These are phyloP conservation scores for Mariannaea elegans DNA, from an alignment of 2,329 filamentous ascomycete genomes.

Conservation along the genomic window DNA sequence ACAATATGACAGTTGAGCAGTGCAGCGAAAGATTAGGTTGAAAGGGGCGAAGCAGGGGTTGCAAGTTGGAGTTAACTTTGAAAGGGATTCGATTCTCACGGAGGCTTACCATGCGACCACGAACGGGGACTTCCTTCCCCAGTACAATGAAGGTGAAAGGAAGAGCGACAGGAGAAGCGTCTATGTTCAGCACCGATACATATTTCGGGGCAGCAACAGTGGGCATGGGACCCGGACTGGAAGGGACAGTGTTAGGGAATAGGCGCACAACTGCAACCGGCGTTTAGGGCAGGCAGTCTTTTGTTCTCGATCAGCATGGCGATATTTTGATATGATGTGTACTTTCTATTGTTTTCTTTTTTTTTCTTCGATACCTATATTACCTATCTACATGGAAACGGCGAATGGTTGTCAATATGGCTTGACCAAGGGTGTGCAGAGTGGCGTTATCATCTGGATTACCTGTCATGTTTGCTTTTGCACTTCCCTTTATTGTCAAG, in stretches of 20 bases:
- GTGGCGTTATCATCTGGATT: not conserved
- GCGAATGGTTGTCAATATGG: constrained; percentile 7
- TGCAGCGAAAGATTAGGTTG: not conserved
- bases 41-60: not conserved
- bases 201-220: constrained; percentile 31
- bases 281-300: constrained; percentile 44
- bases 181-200: constrained; percentile 27
- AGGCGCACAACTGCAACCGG: constrained; percentile 38
- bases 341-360: constrained; percentile 29
- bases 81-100: constrained; percentile 5
- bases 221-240: constrained; percentile 35
- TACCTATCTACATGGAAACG: constrained; percentile 21
- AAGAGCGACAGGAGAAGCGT: constrained; percentile 19
- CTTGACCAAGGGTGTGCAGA: not conserved
- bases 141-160: constrained; percentile 3
- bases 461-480: not conserved
- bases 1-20: not conserved
- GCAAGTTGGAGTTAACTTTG: not conserved
- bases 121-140: constrained; percentile 14
- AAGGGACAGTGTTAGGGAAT: constrained; percentile 31
- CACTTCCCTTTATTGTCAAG: too few relatives aligned
- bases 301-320: constrained; percentile 46
- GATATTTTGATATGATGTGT: constrained; percentile 42
- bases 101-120: constrained; percentile 17
- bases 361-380: constrained; percentile 14